phyloP scores from a whole-genome alignment of 75 land plant genomes.

The Sequoia sempervirens region DNA sequence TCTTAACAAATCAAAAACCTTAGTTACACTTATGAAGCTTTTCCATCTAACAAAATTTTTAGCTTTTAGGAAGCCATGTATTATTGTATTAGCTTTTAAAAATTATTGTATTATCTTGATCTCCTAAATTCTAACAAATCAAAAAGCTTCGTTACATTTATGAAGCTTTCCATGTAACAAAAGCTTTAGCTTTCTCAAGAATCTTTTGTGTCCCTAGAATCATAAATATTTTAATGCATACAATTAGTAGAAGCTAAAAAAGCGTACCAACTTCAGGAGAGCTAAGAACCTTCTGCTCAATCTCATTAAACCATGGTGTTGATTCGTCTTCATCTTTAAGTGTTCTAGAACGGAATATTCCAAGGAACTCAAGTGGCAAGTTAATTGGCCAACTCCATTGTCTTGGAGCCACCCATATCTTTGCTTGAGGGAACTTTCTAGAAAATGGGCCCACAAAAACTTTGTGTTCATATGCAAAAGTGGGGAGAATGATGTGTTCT shows the following conservation, averaged over 20 bases:
- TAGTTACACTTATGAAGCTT: neutral
- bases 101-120: neutral
- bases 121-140: neutral
- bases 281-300: slow-evolving; percentile 92
- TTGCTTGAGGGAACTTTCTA: slow-evolving; percentile 83
- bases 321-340: slow-evolving; percentile 61
- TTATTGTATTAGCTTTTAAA: neutral
- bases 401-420: slow-evolving; percentile 96
- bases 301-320: slow-evolving; percentile 89
- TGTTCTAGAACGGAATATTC: slow-evolving; percentile 76
- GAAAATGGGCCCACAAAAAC: slow-evolving; percentile 98
- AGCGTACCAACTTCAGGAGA: slow-evolving; percentile 92
- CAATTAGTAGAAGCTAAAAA: neutral
- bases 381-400: slow-evolving; percentile 99
- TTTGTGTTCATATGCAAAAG: slow-evolving; percentile 99
- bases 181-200: neutral
- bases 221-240: neutral
- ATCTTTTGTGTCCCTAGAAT: neutral
- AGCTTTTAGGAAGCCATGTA: neutral
- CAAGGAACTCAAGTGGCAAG: slow-evolving; percentile 94
- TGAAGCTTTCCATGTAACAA: neutral
- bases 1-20: neutral
- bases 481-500: slow-evolving; percentile 88
- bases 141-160: neutral
- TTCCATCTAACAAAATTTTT: neutral